Evolutionary conservation across 2,329 filamentous ascomycete species (phyloP).

Genomic region (Westerdykella sp.): DNA sequence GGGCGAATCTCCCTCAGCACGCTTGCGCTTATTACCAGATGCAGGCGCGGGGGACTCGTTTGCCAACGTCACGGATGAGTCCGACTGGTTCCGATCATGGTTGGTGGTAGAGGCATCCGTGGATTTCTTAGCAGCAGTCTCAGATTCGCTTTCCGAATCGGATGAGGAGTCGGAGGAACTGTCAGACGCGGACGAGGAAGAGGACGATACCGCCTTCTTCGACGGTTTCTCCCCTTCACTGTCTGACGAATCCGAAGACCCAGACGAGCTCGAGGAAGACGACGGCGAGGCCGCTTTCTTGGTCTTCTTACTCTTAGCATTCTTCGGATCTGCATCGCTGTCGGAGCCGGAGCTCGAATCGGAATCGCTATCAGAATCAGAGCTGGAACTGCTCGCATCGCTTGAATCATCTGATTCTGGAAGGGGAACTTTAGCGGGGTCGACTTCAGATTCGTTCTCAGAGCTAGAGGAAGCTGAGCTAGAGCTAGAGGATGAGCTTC

Average conservation of each 20-base stretch:
- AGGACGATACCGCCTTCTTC: conserved; percentile 3
- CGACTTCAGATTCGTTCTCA: conserved; percentile 18
- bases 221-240: conserved; percentile 5
- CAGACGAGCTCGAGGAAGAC: conserved; percentile 11
- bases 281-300: no score
- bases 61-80: conserved; percentile 37
- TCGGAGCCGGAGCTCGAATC: conserved; percentile 5
- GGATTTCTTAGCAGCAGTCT: not conserved
- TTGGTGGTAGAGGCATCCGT: conserved; percentile 1
- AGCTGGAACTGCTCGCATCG: conserved; percentile 22
- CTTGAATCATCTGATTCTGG: conserved; percentile 22
- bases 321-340: not conserved
- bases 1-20: conserved; percentile 20
- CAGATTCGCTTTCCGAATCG: conserved; percentile 19
- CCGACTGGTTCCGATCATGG: conserved; percentile 41
- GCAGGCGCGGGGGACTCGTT: conserved; percentile 22
- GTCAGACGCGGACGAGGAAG: conserved; percentile 10
- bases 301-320: no score
- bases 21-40: conserved; percentile 41
- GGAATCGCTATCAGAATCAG: conserved; percentile 10
- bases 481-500: conserved; percentile 10
- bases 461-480: conserved; percentile 14
- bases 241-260: conserved; percentile 3
- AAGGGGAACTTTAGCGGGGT: conserved; percentile 23
- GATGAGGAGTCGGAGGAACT: conserved; percentile 2